Conservation (phyloP, 2,329 filamentous ascomycete species). For the Raffaelea ambrosiae region DNA sequence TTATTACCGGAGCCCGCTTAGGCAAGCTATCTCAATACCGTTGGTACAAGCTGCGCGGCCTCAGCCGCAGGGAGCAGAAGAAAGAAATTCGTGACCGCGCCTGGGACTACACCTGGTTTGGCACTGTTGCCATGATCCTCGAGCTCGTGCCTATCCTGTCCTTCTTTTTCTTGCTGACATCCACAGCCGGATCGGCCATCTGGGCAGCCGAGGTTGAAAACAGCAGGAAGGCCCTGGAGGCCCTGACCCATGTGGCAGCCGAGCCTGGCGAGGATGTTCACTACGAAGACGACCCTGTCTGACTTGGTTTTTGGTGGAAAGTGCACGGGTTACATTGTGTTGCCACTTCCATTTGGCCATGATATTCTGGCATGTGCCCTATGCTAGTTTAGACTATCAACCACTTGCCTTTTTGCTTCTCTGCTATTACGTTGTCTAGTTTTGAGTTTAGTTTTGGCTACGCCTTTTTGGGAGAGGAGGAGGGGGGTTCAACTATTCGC, state of each 20-base stretch:
- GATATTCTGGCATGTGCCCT: too few relatives aligned
- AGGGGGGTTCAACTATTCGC: too few relatives aligned
- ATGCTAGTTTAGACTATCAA: too few relatives aligned
- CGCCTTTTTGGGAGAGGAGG: too few relatives aligned
- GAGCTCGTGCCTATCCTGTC: constrained; percentile 84
- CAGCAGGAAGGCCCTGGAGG: background rate
- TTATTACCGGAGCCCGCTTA: constrained; percentile 78
- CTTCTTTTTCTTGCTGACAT: constrained; percentile 91
- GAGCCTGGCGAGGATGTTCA: constrained; percentile 24
- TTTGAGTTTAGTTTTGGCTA: too few relatives aligned
- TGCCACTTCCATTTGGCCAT: too few relatives aligned
- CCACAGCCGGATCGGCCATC: constrained; percentile 72
- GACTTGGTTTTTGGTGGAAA: constrained; percentile 1
- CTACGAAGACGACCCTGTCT: constrained; percentile 18
- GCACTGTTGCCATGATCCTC: constrained; percentile 63
- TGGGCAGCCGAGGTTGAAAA: constrained; percentile 78
- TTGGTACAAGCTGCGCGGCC: constrained; percentile 73
- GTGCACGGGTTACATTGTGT: too few relatives aligned
- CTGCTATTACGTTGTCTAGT: too few relatives aligned
- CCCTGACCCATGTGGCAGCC: constrained; percentile 57
- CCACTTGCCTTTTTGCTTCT: too few relatives aligned
- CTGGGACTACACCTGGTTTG: constrained; percentile 92
- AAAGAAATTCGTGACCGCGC: constrained; percentile 56
- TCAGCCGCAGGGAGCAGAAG: constrained; percentile 66
- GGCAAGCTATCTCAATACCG: constrained; percentile 87